Percentiles rank a stretch among this genome's conserved stretches.
phyloP scores from a whole-genome alignment of 2,329 filamentous ascomycete genomes.

The Ophiocordyceps camponoti-leonardi region DNA sequence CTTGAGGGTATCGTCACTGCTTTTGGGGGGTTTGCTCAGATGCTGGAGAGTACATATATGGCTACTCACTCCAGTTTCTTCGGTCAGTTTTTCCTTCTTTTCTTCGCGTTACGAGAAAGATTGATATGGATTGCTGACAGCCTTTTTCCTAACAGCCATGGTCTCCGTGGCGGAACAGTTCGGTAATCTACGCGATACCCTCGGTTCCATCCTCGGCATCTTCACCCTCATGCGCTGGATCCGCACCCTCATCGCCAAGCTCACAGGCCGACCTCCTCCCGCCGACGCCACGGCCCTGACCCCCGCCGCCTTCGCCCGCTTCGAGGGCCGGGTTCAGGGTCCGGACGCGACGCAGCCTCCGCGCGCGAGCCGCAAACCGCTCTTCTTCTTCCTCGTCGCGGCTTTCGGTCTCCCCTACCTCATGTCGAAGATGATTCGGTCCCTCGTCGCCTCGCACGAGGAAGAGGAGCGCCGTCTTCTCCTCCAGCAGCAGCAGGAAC shows the following conservation, averaged over 20 bases:
- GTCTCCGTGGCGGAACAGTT: slow-evolving; percentile 97
- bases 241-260: slow-evolving; percentile 73
- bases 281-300: slow-evolving; percentile 77
- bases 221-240: slow-evolving; percentile 95
- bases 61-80: slow-evolving; percentile 98
- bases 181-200: slow-evolving; percentile 76
- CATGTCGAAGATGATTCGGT: slow-evolving; percentile 88
- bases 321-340: slow-evolving; percentile 51
- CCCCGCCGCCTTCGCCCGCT: slow-evolving; percentile 77
- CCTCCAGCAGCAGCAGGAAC: slow-evolving; percentile 31
- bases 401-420: slow-evolving; percentile 92
- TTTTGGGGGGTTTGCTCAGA: slow-evolving; percentile 95
- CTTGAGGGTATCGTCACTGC: slow-evolving; percentile 93
- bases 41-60: slow-evolving; percentile 99
- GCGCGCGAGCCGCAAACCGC: slow-evolving; percentile 80
- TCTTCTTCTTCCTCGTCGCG: slow-evolving; percentile 87
- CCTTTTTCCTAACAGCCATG: slow-evolving; percentile 48
- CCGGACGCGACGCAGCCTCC: slow-evolving; percentile 13
- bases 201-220: slow-evolving; percentile 86
- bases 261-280: slow-evolving; percentile 80
- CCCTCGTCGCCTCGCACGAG: slow-evolving; percentile 69
- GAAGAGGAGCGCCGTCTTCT: slow-evolving; percentile 46
- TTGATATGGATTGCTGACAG: no score
- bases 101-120: neutral
- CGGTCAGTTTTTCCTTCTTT: slow-evolving; percentile 36